Evolutionary conservation across 345 rosid genomes (phyloP).

Genomic region (Acer yangbiense): DNA sequence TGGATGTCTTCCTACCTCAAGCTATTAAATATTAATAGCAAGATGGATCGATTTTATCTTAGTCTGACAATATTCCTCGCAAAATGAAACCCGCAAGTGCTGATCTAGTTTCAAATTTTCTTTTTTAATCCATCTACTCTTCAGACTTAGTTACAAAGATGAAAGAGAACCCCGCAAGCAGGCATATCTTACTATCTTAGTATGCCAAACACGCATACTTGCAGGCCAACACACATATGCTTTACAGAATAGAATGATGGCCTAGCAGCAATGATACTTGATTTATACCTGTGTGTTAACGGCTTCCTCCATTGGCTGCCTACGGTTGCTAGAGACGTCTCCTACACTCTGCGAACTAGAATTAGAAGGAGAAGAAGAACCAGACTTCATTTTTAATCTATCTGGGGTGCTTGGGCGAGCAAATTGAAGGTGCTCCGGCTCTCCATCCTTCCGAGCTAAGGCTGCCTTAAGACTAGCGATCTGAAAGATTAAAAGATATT

Average conservation of each 20-base stretch:
- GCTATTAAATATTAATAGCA: not conserved
- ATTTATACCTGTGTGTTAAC: constrained; percentile 62
- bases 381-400: constrained; percentile 43
- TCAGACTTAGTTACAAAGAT: no score
- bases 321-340: constrained; percentile 34
- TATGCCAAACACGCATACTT: no score
- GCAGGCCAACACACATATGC: no score
- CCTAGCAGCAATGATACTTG: not conserved
- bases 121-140: no score
- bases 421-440: constrained; percentile 39
- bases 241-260: no score
- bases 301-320: constrained; percentile 55
- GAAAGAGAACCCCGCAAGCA: no score
- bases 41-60: not conserved
- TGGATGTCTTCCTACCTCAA: not conserved
- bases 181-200: no score
- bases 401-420: constrained; percentile 51
- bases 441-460: constrained; percentile 61
- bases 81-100: not conserved
- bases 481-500: constrained; percentile 34
- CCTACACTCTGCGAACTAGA: constrained; percentile 47
- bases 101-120: no score
- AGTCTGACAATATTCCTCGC: not conserved
- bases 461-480: constrained; percentile 76
- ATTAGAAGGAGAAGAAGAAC: constrained; percentile 44